Percentiles rank a stretch among this genome's conserved stretches.
These are phyloP conservation scores for Diophrys appendiculata DNA, from an alignment of 73 alveolate genomes.

Conservation along the genomic window DNA sequence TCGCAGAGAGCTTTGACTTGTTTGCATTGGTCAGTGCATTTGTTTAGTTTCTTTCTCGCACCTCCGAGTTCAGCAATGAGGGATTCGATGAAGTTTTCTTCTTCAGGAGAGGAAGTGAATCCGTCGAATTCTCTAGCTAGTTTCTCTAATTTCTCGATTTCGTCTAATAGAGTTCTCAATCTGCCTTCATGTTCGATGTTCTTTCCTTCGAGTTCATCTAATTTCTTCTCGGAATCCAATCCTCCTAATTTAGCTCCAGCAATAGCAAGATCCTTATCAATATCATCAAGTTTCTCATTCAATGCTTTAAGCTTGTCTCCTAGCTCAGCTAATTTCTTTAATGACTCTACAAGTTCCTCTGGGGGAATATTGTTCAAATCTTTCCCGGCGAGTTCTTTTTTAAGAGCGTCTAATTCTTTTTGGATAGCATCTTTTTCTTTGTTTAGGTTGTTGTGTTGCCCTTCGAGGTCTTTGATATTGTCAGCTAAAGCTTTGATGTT, in stretches of 20 bases:
- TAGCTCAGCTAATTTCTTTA: background rate
- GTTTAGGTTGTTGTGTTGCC: background rate
- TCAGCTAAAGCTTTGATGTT: background rate
- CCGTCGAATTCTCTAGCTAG: constrained; percentile 18
- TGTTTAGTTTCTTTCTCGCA: constrained; percentile 1
- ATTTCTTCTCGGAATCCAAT: constrained; percentile 16
- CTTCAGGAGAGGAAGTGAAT: constrained; percentile 5
- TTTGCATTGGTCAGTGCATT: background rate
- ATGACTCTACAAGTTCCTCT: background rate
- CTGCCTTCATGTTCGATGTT: background rate
- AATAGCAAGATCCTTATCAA: background rate
- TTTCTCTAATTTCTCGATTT: constrained; percentile 16
- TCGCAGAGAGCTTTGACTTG: background rate
- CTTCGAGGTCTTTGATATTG: background rate
- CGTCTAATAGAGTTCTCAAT: background rate
- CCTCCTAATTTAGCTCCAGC: constrained; percentile 17
- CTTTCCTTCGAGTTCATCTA: background rate
- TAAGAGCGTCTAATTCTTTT: constrained; percentile 2
- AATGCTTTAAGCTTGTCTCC: background rate
- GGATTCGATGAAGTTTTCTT: constrained; percentile 13
- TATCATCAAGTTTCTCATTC: background rate
- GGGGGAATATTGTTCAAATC: background rate
- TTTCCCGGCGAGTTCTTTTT: constrained; percentile 7
- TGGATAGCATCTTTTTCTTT: background rate
- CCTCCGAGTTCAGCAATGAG: constrained; percentile 2